phyloP scores from a whole-genome alignment of 2,329 filamentous ascomycete genomes.

The Paramyrothecium roridum region DNA sequence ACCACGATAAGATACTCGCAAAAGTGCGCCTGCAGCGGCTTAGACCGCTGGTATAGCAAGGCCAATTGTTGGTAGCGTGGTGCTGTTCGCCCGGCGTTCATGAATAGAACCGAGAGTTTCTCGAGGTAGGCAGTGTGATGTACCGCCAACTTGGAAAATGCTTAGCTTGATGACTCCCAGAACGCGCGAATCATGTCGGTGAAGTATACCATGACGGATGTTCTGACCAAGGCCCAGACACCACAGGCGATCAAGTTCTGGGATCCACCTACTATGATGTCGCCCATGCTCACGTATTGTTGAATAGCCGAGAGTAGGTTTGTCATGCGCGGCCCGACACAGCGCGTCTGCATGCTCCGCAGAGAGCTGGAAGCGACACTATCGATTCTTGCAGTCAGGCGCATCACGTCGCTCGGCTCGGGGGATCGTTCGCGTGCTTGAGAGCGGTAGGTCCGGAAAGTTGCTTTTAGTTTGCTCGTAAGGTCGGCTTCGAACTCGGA shows the following conservation, averaged over 20 bases:
- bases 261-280: constrained; percentile 31
- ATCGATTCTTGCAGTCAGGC: constrained; percentile 35
- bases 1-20: constrained; percentile 38
- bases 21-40: constrained; percentile 27
- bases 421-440: constrained; percentile 19
- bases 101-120: constrained; percentile 35
- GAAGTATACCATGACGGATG: constrained; percentile 33
- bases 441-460: constrained; percentile 17
- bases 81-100: constrained; percentile 34
- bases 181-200: neutral
- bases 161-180: no score
- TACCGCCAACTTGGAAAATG: constrained; percentile 19
- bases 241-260: constrained; percentile 42
- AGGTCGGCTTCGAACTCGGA: constrained; percentile 35
- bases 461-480: constrained; percentile 27
- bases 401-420: constrained; percentile 31
- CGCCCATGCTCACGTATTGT: constrained; percentile 38
- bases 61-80: constrained; percentile 36
- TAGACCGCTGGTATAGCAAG: constrained; percentile 34
- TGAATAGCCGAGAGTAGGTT: constrained; percentile 37
- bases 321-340: constrained; percentile 36
- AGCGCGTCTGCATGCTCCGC: constrained; percentile 18
- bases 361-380: constrained; percentile 2
- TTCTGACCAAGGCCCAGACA: constrained; percentile 40
- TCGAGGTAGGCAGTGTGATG: constrained; percentile 31